Base-by-base conservation (phyloP, 2,329 filamentous ascomycete species). In the Chaetomiaceae sp. region DNA sequence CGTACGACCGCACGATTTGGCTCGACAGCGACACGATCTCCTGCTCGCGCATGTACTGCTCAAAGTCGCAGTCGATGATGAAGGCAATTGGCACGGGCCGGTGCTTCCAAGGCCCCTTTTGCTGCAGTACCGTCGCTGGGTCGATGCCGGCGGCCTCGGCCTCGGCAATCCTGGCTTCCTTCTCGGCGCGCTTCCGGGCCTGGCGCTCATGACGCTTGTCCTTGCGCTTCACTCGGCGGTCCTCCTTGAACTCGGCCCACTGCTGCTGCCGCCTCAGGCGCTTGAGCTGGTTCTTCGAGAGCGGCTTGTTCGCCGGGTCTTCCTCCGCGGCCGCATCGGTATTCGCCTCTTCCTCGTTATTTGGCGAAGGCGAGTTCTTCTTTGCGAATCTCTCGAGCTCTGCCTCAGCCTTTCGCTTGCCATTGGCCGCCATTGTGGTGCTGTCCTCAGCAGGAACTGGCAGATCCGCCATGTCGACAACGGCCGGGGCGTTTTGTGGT, bases 11-110 rank as follows among this genome's bases (percentile, higher is more conserved):
- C 8, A 88, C 95, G 51, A 98, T 74, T 65, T 98, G 93, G 47
- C 82, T 79, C 1, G 80, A 79, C 11, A 98, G 75, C 4, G 88
- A 95, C 45, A 90, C 82, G 24, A 86, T 73, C 67, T 98, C 93
- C 56, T 86, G 84, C 30, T 91, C 86, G 41, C 75, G 75, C 93
- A 98, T 98, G 60, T 90, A 78, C 34, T 86, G 73, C 64, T 98
- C 90, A 63, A 94, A 98, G 55, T 86, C 82, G 67, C 91, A 97
- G 69, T 98, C 93, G 52, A 98, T 71, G 49, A 98, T 74, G 55
- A 98, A 71, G 0, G 87, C 79, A 18, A 97, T 70, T 2, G 90
- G 89, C 0, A 94, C 75, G 46, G 81, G 39, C 38, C 61, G 62
- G 51, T 63, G 68, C 61, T 61, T 63, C 46, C 62, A 61, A 27